Conservation (phyloP, 2,329 filamentous ascomycete species). For the Aspergillus neoniger region DNA sequence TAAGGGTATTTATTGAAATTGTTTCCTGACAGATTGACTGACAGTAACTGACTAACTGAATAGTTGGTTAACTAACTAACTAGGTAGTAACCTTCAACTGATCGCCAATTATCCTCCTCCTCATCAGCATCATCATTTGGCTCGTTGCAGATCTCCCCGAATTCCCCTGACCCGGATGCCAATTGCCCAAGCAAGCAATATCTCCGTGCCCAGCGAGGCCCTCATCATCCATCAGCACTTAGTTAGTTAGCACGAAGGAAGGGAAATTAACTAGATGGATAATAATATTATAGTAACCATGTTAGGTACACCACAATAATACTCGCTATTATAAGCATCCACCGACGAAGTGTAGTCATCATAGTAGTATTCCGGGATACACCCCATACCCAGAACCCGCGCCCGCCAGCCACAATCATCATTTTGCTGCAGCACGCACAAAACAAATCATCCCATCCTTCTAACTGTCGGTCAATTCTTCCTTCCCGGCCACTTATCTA, state of each 20-base stretch:
- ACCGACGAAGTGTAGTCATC: no score
- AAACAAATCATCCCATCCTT: background rate
- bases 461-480: background rate
- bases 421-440: background rate
- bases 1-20: no score
- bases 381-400: background rate
- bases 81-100: background rate
- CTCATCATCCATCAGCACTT: background rate
- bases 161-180: background rate
- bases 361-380: no score
- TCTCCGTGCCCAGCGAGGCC: constrained; percentile 11
- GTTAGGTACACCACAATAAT: background rate
- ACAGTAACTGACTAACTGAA: no score
- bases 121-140: no score
- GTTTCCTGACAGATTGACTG: no score
- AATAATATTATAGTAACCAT: background rate
- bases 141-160: constrained; percentile 1
- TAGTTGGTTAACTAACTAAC: no score
- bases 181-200: constrained; percentile 16
- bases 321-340: background rate
- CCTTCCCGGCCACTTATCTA: no score
- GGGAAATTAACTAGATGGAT: no score
- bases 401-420: background rate
- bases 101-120: background rate
- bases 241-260: background rate